Conservation (phyloP, 1,284 basidiomycete genomes). For the Trametes polyzona region DNA sequence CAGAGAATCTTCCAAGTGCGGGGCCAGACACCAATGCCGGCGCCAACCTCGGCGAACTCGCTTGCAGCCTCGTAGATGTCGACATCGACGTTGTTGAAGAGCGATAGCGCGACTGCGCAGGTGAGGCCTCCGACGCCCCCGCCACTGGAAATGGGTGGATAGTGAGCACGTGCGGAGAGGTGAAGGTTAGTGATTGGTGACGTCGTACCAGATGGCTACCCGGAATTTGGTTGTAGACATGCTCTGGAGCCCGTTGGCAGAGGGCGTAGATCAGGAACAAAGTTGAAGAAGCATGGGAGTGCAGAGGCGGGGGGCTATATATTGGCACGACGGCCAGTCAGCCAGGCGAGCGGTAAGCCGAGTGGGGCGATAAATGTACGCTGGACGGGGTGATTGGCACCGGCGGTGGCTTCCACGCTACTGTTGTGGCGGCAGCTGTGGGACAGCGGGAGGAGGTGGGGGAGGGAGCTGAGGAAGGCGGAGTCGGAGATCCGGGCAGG, state of each 20-base stretch:
- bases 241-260: neutral
- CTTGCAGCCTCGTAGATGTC: constrained; percentile 44
- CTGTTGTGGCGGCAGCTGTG: neutral
- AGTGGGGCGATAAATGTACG: constrained; percentile 6
- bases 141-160: no score
- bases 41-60: constrained; percentile 41
- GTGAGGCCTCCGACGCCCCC: constrained; percentile 46
- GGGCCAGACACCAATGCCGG: constrained; percentile 42
- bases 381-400: neutral
- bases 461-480: neutral
- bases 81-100: constrained; percentile 37
- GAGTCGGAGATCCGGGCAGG: neutral
- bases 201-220: constrained; percentile 36
- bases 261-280: constrained; percentile 7
- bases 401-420: neutral
- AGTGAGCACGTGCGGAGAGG: no score
- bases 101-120: constrained; percentile 41
- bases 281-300: constrained; percentile 4
- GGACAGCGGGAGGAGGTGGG: neutral
- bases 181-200: neutral
- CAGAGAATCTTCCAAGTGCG: constrained; percentile 39
- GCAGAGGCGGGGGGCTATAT: constrained; percentile 6
- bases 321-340: neutral
- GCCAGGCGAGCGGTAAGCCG: constrained; percentile 6
- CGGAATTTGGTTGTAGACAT: constrained; percentile 29